Evolutionary conservation across 805 yeast genomes (phyloP).

Genomic region (Sungouiella thailandica): DNA sequence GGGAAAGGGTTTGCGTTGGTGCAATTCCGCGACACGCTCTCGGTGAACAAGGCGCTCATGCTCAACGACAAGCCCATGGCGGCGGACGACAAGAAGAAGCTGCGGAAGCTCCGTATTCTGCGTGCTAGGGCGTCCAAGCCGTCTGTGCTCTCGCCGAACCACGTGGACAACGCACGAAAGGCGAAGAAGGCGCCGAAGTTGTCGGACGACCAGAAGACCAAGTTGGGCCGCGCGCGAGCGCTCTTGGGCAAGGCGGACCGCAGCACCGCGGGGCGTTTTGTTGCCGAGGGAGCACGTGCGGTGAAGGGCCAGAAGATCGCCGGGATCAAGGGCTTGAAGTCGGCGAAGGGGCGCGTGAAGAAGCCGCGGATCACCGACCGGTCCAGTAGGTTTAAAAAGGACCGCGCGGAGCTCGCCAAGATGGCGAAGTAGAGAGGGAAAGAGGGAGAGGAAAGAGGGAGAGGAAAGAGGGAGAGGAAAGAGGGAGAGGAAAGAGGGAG

Average conservation of each 20-base stretch:
- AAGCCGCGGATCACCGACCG: conserved; percentile 58
- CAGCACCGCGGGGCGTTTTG: conserved; percentile 56
- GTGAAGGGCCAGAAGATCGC: conserved; percentile 56
- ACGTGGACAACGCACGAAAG: conserved; percentile 30
- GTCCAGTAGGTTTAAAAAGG: conserved; percentile 46
- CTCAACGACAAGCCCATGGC: conserved; percentile 61
- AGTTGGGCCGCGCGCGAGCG: conserved; percentile 72
- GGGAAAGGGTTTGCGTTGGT: conserved; percentile 98
- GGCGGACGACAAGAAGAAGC: conserved; percentile 26
- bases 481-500: not conserved
- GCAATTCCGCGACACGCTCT: conserved; percentile 69
- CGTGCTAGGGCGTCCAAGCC: conserved; percentile 48
- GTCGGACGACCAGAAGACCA: conserved; percentile 66
- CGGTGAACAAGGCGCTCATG: conserved; percentile 77
- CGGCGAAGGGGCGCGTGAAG: conserved; percentile 37
- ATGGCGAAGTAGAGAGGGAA: not conserved
- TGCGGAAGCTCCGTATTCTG: conserved; percentile 68
- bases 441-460: not conserved
- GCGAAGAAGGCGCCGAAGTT: conserved; percentile 28
- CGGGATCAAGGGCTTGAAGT: conserved; percentile 57
- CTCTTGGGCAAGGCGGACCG: conserved; percentile 78
- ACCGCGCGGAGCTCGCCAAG: conserved; percentile 19
- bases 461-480: not conserved
- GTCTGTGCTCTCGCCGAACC: conserved; percentile 40
- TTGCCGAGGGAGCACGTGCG: conserved; percentile 76